Evolutionary conservation across 2,329 filamentous ascomycete genomes (phyloP).

Genomic region (Neonectria hederae): DNA sequence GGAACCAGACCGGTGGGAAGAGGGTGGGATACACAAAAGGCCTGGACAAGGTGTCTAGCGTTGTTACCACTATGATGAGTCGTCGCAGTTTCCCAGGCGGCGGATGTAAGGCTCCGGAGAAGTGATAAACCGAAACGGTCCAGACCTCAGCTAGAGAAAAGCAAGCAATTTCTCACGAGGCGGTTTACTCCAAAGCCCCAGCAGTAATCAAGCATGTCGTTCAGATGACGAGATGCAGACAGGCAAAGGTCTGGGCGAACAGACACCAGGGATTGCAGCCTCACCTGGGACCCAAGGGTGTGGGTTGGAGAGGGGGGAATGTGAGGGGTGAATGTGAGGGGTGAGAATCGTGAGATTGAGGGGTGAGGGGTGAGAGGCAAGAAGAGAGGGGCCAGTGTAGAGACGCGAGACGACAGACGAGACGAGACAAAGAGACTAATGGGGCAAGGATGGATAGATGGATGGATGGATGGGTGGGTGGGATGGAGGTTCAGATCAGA

Average conservation of each 20-base stretch:
- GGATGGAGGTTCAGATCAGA: slow-evolving; percentile 1
- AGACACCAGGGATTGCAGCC: slow-evolving; percentile 10
- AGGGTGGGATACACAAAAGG: neutral
- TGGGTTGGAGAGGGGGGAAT: neutral
- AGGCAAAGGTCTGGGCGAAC: neutral
- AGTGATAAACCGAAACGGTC: slow-evolving; percentile 28
- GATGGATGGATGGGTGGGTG: neutral
- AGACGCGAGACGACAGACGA: too few relatives aligned
- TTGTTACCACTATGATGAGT: slow-evolving; percentile 33
- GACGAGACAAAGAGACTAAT: neutral
- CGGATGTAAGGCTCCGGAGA: slow-evolving; percentile 25
- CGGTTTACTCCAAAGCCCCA: neutral
- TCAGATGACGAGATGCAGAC: neutral
- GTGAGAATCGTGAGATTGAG: neutral
- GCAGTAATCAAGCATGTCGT: neutral
- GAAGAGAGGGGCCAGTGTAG: neutral
- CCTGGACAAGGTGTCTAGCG: slow-evolving; percentile 23
- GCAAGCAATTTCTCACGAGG: slow-evolving; percentile 14
- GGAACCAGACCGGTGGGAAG: slow-evolving; percentile 11
- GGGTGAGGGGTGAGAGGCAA: neutral
- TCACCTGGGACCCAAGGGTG: slow-evolving; percentile 12
- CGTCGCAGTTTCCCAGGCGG: slow-evolving; percentile 24
- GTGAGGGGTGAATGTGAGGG: neutral
- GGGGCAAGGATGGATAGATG: neutral
- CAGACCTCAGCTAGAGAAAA: slow-evolving; percentile 1